Conservation (phyloP, 441 rosid species). For the Mallotus japonicus region DNA sequence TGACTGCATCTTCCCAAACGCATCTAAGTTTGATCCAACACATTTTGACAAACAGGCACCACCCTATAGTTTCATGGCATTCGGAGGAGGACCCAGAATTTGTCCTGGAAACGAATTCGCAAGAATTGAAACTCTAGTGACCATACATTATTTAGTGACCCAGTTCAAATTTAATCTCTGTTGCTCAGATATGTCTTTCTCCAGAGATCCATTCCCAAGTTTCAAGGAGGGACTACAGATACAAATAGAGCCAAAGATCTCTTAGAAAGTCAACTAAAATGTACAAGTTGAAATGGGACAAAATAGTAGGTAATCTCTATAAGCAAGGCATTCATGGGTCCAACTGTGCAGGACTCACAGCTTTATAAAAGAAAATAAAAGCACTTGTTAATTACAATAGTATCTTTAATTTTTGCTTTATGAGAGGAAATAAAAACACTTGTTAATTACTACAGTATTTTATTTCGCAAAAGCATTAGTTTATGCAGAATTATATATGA, state of each 20-base stretch:
- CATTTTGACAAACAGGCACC: slow-evolving; percentile 26
- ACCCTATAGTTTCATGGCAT: slow-evolving; percentile 28
- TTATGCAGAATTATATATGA: no score
- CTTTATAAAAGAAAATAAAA: no score
- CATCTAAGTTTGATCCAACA: slow-evolving; percentile 28
- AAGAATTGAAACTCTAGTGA: slow-evolving; percentile 32
- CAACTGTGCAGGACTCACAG: no score
- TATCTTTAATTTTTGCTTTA: no score
- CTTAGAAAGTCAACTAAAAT: neutral
- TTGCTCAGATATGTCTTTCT: neutral
- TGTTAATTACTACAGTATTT: no score
- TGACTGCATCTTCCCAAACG: slow-evolving; percentile 22
- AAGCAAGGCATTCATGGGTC: no score
- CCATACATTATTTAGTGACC: slow-evolving; percentile 34
- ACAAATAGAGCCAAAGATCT: slow-evolving; percentile 22
- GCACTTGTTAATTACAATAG: no score
- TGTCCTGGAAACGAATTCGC: slow-evolving; percentile 43
- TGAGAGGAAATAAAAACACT: no score
- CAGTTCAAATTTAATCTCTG: slow-evolving; percentile 25
- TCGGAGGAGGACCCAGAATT: slow-evolving; percentile 35
- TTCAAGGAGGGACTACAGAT: slow-evolving; percentile 26
- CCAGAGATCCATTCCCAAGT: slow-evolving; percentile 26
- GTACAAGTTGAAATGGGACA: neutral
- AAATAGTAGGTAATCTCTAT: no score
- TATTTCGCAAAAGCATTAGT: no score